These are phyloP conservation scores for Panicum miliaceum DNA, from an alignment of 176 grass and related monocot genomes.

Conservation along the genomic window DNA sequence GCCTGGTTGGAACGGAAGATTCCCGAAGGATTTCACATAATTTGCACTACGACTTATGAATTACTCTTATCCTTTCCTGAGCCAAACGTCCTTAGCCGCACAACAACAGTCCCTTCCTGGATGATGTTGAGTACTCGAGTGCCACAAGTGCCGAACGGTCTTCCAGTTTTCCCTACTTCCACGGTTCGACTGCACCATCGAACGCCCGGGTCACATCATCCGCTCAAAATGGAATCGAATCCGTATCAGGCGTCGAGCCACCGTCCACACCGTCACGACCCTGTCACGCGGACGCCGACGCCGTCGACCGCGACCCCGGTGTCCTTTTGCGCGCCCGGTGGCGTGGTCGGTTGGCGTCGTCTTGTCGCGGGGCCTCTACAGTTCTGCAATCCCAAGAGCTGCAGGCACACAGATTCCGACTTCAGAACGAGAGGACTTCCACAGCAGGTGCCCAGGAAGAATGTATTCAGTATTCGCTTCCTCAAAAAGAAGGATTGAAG, in stretches of 20 bases:
- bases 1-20: not conserved
- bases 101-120: not conserved
- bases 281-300: not conserved
- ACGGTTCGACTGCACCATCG: not conserved
- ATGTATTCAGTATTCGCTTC: not conserved
- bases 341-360: slow-evolving; percentile 20
- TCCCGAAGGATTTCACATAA: not conserved
- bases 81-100: not conserved
- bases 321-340: slow-evolving; percentile 4
- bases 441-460: not conserved
- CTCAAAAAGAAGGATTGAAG: not conserved
- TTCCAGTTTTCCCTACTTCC: not conserved
- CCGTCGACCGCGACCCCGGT: not conserved
- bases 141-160: not conserved
- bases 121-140: no score
- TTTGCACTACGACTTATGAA: not conserved
- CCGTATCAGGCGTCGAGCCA: not conserved
- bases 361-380: slow-evolving; percentile 10
- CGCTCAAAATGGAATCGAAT: not conserved
- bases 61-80: not conserved
- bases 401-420: not conserved
- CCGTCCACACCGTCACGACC: not conserved
- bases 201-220: not conserved
- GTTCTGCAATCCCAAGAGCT: no score
- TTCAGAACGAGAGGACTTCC: not conserved